phyloP scores from a whole-genome alignment of 176 grass and related monocot genomes.

The Coix lacrymajobi region DNA sequence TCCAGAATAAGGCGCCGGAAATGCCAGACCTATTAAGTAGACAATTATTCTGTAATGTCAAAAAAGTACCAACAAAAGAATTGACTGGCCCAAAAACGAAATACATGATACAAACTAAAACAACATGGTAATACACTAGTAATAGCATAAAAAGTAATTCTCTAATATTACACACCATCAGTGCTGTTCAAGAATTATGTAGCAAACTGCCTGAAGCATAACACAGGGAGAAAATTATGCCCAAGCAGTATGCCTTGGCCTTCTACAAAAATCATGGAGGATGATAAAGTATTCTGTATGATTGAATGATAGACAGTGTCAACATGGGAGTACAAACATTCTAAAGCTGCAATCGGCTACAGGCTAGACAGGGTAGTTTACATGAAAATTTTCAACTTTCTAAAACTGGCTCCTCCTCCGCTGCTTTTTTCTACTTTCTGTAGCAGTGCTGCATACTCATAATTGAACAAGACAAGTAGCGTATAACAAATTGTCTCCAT shows the following conservation, averaged over 20 bases:
- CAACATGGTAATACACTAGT: neutral
- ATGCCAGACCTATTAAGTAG: constrained; percentile 78
- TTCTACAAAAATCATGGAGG: neutral
- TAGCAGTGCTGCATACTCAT: neutral
- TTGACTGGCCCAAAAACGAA: neutral
- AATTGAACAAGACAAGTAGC: neutral
- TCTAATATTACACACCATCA: neutral
- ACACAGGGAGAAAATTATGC: neutral
- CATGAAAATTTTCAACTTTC: neutral
- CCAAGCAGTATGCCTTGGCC: neutral
- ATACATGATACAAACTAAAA: neutral
- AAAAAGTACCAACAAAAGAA: neutral
- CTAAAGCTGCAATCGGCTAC: neutral
- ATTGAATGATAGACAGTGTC: neutral
- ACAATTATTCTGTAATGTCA: neutral
- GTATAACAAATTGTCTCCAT: neutral
- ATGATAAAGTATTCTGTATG: neutral
- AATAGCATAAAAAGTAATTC: neutral
- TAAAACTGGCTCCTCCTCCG: neutral
- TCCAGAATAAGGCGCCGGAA: constrained; percentile 92
- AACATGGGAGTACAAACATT: neutral
- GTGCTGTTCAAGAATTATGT: neutral
- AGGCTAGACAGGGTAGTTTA: neutral
- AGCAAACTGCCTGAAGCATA: neutral
- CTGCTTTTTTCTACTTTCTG: neutral